Percentiles rank a stretch among this genome's conserved stretches.
phyloP scores from a whole-genome alignment of 306 rosid species.

The Cicer chorassanicum region DNA sequence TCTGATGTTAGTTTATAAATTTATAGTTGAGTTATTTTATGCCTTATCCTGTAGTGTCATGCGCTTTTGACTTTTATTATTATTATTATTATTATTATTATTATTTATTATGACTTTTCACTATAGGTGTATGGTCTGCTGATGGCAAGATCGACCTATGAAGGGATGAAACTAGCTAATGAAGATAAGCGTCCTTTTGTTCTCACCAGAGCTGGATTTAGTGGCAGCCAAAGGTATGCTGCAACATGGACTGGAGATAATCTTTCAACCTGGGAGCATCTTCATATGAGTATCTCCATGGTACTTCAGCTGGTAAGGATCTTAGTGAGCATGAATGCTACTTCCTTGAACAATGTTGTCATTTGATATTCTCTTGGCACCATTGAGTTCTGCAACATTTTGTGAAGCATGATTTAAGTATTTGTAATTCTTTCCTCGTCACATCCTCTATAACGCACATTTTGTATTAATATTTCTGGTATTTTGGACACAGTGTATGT shows the following conservation, averaged over 20 bases:
- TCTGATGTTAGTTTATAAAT: conserved; percentile 31
- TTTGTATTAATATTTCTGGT: conserved; percentile 15
- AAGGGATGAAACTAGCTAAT: conserved; percentile 83
- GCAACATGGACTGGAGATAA: conserved; percentile 98
- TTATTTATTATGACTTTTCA: conserved; percentile 34
- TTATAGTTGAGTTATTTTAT: conserved; percentile 23
- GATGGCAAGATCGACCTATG: conserved; percentile 94
- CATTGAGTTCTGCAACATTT: conserved; percentile 29
- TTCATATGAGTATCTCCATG: conserved; percentile 97
- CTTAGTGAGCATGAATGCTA: conserved; percentile 12
- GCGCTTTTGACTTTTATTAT: conserved; percentile 31
- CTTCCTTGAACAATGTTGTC: conserved; percentile 39
- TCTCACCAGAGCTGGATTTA: conserved; percentile 93
- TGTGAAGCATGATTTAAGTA: conserved; percentile 21
- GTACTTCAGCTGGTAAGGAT: conserved; percentile 88
- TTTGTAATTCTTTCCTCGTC: conserved; percentile 19
- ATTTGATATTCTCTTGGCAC: conserved; percentile 24
- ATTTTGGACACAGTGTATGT: not conserved
- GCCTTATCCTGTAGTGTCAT: conserved; percentile 8
- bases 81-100: too few species aligned
- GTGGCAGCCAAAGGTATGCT: conserved; percentile 95
- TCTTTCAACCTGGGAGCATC: conserved; percentile 94
- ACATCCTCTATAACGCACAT: conserved; percentile 22
- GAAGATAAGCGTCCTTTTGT: conserved; percentile 87
- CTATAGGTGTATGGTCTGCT: conserved; percentile 83